Percentiles rank a stretch among this genome's conserved stretches.
Conservation (phyloP, 495 filamentous ascomycete genomes). For the Podospora pseudocomata region DNA sequence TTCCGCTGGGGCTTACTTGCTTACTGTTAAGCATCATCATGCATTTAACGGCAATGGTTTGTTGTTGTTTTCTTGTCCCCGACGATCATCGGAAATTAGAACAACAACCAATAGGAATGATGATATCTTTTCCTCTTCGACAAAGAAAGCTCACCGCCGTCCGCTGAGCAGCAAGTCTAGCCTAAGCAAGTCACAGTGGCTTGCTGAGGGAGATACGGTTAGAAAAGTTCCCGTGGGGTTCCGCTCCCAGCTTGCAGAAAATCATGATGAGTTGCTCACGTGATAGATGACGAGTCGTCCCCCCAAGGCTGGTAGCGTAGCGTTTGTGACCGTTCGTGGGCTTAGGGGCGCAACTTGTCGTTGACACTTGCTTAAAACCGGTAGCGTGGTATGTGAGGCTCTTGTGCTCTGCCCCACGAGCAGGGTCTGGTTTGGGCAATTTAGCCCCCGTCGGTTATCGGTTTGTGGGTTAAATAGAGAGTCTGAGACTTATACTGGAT, state of each 20-base stretch:
- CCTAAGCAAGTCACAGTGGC: neutral
- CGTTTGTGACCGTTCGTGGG: neutral
- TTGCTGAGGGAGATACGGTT: neutral
- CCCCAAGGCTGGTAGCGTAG: neutral
- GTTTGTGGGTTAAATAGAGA: neutral
- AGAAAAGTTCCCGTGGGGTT: neutral
- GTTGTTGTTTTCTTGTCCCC: neutral
- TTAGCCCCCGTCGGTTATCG: neutral
- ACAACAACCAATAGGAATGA: neutral
- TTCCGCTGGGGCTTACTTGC: too few relatives aligned
- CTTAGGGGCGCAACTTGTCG: neutral
- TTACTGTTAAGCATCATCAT: neutral
- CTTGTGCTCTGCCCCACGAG: neutral
- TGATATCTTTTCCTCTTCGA: neutral
- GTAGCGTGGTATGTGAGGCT: slow-evolving; percentile 1
- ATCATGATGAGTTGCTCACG: neutral
- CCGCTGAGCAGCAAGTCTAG: too few relatives aligned
- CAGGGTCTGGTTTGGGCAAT: neutral
- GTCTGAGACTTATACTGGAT: too few relatives aligned
- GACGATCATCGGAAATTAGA: neutral
- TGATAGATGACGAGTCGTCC: neutral
- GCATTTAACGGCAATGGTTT: neutral
- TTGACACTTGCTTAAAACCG: slow-evolving; percentile 1
- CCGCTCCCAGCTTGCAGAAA: neutral
- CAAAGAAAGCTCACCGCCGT: neutral